These are phyloP conservation scores for Solanum pinnatisectum DNA, from an alignment of 257 asterid genomes.

Conservation along the genomic window DNA sequence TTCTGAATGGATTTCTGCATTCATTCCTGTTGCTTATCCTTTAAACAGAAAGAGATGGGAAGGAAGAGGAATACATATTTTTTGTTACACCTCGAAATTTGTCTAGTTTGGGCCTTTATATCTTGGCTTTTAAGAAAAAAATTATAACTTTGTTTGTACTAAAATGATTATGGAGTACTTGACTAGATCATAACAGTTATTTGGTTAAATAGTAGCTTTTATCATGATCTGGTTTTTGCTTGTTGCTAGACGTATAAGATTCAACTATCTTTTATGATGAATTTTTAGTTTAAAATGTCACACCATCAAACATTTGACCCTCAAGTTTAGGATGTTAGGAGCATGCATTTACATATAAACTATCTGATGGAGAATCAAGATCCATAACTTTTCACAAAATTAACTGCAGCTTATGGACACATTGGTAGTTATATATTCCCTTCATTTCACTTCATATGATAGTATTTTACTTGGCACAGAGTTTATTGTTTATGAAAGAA, in stretches of 20 bases:
- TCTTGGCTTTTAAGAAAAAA: neutral
- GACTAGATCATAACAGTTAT: neutral
- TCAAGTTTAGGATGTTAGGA: neutral
- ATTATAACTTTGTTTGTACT: neutral
- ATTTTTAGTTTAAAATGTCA: neutral
- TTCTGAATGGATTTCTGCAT: neutral
- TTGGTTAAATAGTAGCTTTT: neutral
- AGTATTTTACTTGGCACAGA: neutral
- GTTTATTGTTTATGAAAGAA: neutral
- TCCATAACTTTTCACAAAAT: neutral
- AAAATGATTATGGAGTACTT: neutral
- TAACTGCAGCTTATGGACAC: neutral
- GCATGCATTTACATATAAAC: neutral
- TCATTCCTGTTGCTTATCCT: neutral
- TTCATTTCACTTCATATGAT: neutral
- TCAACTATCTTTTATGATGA: neutral
- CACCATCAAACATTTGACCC: neutral
- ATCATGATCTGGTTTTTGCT: neutral
- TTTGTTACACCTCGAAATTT: neutral
- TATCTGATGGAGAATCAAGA: neutral
- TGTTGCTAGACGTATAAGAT: neutral
- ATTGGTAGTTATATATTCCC: neutral
- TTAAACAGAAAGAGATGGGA: neutral
- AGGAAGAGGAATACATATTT: neutral
- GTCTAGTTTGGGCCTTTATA: neutral